Evolutionary conservation across 257 asterid genomes (phyloP).

Genomic region (Leonotis leonurus): DNA sequence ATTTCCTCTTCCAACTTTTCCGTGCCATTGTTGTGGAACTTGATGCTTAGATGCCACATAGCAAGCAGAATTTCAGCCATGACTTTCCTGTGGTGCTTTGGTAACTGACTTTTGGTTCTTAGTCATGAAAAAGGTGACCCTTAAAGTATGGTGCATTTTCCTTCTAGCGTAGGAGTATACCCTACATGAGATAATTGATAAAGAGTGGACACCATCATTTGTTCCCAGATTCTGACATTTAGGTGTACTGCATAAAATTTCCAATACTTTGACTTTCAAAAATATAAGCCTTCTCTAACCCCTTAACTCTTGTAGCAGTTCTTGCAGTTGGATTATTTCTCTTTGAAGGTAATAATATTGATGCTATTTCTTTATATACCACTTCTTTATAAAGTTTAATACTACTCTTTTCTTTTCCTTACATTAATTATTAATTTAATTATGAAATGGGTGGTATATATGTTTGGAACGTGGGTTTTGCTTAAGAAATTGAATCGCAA

Average conservation of each 20-base stretch:
- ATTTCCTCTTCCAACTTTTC: neutral
- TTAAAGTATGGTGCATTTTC: neutral
- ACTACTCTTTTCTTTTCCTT: no score
- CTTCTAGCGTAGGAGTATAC: neutral
- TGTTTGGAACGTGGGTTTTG: neutral
- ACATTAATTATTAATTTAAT: no score
- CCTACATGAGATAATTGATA: neutral
- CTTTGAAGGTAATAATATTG: neutral
- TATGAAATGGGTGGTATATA: neutral
- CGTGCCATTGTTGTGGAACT: neutral
- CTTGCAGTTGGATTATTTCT: no score
- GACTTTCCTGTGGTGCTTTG: neutral
- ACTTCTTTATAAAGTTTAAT: no score
- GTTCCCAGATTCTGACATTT: slow-evolving; percentile 3
- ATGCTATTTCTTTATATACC: no score
- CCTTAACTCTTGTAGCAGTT: neutral
- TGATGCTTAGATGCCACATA: neutral
- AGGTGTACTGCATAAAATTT: neutral
- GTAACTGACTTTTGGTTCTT: neutral
- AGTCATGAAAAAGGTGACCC: neutral
- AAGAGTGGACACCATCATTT: slow-evolving; percentile 14
- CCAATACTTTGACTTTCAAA: neutral
- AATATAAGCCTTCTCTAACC: neutral
- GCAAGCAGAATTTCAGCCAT: neutral
- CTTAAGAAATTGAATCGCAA: neutral